These are phyloP conservation scores for Aspergillus conjunctus DNA, from an alignment of 495 filamentous ascomycete species.

Conservation along the genomic window DNA sequence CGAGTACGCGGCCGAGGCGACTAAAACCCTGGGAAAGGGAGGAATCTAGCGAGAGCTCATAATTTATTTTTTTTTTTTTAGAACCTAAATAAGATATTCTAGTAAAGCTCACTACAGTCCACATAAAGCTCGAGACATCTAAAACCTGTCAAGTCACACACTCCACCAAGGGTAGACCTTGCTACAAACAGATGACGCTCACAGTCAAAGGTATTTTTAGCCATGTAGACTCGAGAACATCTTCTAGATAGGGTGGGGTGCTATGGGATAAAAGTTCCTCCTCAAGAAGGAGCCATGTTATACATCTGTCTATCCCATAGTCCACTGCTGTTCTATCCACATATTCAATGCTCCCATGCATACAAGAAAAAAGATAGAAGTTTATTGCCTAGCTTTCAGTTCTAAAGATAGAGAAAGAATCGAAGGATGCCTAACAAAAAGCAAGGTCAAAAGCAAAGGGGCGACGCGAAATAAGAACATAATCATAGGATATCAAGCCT, in stretches of 20 bases:
- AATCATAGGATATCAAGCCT: slow-evolving; percentile 16
- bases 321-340: too few species aligned
- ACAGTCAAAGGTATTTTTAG: too few species aligned
- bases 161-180: too few species aligned
- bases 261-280: too few species aligned
- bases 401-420: slow-evolving; percentile 3
- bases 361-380: slow-evolving; percentile 21
- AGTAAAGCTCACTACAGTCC: too few species aligned
- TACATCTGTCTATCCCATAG: too few species aligned
- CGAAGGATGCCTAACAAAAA: slow-evolving; percentile 2
- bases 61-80: slow-evolving; percentile 22
- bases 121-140: too few species aligned
- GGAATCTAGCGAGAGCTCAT: slow-evolving; percentile 14
- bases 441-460: slow-evolving; percentile 12
- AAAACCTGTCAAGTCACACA: too few species aligned
- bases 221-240: too few species aligned
- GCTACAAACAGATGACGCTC: too few species aligned
- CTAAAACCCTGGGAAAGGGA: slow-evolving; percentile 82
- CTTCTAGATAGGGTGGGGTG: too few species aligned
- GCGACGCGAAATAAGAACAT: slow-evolving; percentile 19
- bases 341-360: slow-evolving; percentile 15
- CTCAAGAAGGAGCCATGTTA: too few species aligned
- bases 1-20: slow-evolving; percentile 55
- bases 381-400: not conserved
- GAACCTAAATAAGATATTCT: slow-evolving; percentile 16